Evolutionary conservation across 495 filamentous ascomycete genomes (phyloP).

Genomic region (Penicillium pulvis): DNA sequence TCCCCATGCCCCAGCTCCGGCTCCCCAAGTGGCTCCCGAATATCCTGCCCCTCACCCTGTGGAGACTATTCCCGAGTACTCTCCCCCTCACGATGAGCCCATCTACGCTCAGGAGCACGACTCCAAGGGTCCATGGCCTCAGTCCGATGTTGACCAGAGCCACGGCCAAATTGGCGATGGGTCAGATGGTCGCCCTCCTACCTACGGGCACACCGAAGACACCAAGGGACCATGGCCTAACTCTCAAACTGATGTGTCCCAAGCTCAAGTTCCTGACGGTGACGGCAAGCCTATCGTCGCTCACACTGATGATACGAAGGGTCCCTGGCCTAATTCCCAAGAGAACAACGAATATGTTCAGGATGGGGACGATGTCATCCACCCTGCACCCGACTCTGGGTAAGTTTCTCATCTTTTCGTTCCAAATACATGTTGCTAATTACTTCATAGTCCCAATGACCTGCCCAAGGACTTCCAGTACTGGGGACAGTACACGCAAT

Average conservation of each 20-base stretch:
- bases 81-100: slow-evolving; percentile 19
- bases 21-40: slow-evolving; percentile 1
- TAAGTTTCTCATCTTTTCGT: slow-evolving; percentile 7
- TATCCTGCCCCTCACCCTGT: slow-evolving; percentile 10
- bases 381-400: slow-evolving; percentile 21
- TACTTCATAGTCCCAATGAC: slow-evolving; percentile 10
- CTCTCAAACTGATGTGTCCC: slow-evolving; percentile 6
- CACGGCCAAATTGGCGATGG: slow-evolving; percentile 16
- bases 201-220: slow-evolving; percentile 12
- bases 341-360: slow-evolving; percentile 18
- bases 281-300: slow-evolving; percentile 6
- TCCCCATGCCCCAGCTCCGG: slow-evolving; percentile 7
- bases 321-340: slow-evolving; percentile 17
- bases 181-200: slow-evolving; percentile 9
- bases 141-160: slow-evolving; percentile 13
- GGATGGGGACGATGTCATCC: slow-evolving; percentile 10
- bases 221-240: slow-evolving; percentile 15
- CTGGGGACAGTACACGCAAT: slow-evolving; percentile 21
- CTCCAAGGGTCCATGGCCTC: slow-evolving; percentile 14
- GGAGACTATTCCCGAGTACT: background rate
- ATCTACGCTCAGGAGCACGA: slow-evolving; percentile 14
- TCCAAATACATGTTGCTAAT: slow-evolving; percentile 3
- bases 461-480: slow-evolving; percentile 23
- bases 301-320: slow-evolving; percentile 11
- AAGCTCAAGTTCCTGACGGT: slow-evolving; percentile 9